Evolutionary conservation across 2,329 filamentous ascomycete genomes (phyloP).

Genomic region (Phaeosphaeriaceae sp.): DNA sequence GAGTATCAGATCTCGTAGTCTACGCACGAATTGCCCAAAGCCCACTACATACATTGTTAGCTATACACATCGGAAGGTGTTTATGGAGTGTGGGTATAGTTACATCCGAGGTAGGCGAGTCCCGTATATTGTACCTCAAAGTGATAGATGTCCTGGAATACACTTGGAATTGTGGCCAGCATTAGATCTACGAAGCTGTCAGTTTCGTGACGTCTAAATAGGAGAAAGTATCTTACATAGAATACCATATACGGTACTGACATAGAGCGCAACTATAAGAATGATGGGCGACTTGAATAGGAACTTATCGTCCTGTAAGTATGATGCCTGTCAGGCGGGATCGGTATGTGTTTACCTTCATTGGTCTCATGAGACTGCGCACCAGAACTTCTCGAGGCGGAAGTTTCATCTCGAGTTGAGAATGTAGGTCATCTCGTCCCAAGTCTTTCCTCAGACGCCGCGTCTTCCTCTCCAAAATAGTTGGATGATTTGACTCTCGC

Average conservation of each 20-base stretch:
- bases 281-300: slow-evolving; percentile 23
- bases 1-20: slow-evolving; percentile 60
- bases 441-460: slow-evolving; percentile 31
- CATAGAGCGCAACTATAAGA: slow-evolving; percentile 20
- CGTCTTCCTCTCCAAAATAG: slow-evolving; percentile 42
- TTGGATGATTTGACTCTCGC: slow-evolving; percentile 27
- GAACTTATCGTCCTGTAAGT: background rate
- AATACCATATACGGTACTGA: slow-evolving; percentile 31
- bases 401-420: slow-evolving; percentile 32
- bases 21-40: background rate
- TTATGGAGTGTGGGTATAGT: background rate
- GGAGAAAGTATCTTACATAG: slow-evolving; percentile 13
- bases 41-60: background rate
- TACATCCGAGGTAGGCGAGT: slow-evolving; percentile 50
- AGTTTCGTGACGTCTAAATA: background rate
- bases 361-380: slow-evolving; percentile 29
- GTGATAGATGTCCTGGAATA: slow-evolving; percentile 73
- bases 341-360: slow-evolving; percentile 12
- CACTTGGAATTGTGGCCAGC: slow-evolving; percentile 64
- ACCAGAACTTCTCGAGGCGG: slow-evolving; percentile 5
- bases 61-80: background rate
- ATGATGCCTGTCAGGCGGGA: background rate
- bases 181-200: background rate
- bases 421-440: slow-evolving; percentile 39
- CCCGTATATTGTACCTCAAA: slow-evolving; percentile 75